These are phyloP conservation scores for Simplicillium sp. DNA, from an alignment of 2,329 filamentous ascomycete species.

Conservation along the genomic window DNA sequence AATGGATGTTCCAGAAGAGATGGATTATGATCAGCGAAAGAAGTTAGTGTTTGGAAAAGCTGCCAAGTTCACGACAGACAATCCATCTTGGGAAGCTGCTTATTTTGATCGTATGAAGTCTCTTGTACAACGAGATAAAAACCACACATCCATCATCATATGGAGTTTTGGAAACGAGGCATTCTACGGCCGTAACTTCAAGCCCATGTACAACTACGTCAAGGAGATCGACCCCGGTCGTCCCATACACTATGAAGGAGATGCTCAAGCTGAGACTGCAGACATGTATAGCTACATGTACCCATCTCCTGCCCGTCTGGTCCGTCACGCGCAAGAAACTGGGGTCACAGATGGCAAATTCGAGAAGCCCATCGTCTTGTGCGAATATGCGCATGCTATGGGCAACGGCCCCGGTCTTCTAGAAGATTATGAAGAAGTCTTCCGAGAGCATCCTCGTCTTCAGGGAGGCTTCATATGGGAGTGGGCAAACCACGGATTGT, in stretches of 20 bases:
- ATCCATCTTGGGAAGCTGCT: slow-evolving; percentile 49
- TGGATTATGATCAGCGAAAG: slow-evolving; percentile 53
- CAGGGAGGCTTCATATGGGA: slow-evolving; percentile 63
- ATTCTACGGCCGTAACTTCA: slow-evolving; percentile 61
- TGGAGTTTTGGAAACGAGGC: slow-evolving; percentile 69
- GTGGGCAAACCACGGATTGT: slow-evolving; percentile 53
- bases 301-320: slow-evolving; percentile 40
- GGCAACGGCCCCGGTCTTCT: slow-evolving; percentile 64
- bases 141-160: slow-evolving; percentile 60
- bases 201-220: slow-evolving; percentile 56
- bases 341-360: slow-evolving; percentile 34
- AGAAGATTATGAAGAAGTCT: slow-evolving; percentile 57
- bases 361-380: slow-evolving; percentile 49
- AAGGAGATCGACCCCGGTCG: slow-evolving; percentile 48
- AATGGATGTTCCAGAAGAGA: slow-evolving; percentile 40
- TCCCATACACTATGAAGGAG: slow-evolving; percentile 59
- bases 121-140: slow-evolving; percentile 59
- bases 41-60: slow-evolving; percentile 42
- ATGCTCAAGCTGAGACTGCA: slow-evolving; percentile 45
- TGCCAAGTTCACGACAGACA: slow-evolving; percentile 51
- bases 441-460: slow-evolving; percentile 48
- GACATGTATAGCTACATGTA: slow-evolving; percentile 66
- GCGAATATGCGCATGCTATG: slow-evolving; percentile 57
- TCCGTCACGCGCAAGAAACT: slow-evolving; percentile 31
- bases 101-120: slow-evolving; percentile 60